phyloP scores from a whole-genome alignment of 2,329 filamentous ascomycete species.

The Ophiostoma angusticollis region DNA sequence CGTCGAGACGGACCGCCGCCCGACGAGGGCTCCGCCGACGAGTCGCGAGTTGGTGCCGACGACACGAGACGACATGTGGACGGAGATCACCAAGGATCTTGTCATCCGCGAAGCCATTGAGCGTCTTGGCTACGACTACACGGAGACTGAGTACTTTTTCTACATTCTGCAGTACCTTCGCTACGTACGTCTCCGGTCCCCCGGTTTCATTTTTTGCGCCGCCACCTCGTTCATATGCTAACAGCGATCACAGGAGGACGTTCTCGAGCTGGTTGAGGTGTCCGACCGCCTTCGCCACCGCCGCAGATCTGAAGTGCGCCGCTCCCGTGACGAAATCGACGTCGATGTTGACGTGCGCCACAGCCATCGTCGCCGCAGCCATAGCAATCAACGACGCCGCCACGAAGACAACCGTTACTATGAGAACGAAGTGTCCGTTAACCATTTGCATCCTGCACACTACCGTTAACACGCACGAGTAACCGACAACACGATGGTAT shows the following conservation, averaged over 20 bases:
- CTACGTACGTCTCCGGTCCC: conserved; percentile 51
- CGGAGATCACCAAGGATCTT: conserved; percentile 89
- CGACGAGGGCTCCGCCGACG: conserved; percentile 25
- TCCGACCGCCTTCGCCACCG: conserved; percentile 67
- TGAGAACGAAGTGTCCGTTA: conserved; percentile 56
- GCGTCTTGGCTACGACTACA: conserved; percentile 70
- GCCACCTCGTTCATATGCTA: conserved; percentile 21
- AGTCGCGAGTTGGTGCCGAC: conserved; percentile 23
- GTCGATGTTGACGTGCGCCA: conserved; percentile 35
- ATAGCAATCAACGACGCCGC: conserved; percentile 15
- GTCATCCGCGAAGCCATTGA: conserved; percentile 81
- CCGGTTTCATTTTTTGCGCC: neutral
- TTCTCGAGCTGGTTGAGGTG: conserved; percentile 68
- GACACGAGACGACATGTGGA: conserved; percentile 66
- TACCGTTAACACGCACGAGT: conserved; percentile 13
- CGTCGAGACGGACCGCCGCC: conserved; percentile 40
- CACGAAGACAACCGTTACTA: conserved; percentile 50
- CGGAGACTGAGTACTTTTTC: conserved; percentile 80
- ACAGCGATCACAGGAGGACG: conserved; percentile 57
- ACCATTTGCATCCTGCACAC: conserved; percentile 25
- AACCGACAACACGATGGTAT: neutral
- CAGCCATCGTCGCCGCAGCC: conserved; percentile 21
- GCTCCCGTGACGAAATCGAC: conserved; percentile 18
- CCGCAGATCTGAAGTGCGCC: conserved; percentile 44
- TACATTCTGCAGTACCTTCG: conserved; percentile 85